Evolutionary conservation across 495 filamentous ascomycete genomes (phyloP).

Genomic region (Glutinoglossum americanum): DNA sequence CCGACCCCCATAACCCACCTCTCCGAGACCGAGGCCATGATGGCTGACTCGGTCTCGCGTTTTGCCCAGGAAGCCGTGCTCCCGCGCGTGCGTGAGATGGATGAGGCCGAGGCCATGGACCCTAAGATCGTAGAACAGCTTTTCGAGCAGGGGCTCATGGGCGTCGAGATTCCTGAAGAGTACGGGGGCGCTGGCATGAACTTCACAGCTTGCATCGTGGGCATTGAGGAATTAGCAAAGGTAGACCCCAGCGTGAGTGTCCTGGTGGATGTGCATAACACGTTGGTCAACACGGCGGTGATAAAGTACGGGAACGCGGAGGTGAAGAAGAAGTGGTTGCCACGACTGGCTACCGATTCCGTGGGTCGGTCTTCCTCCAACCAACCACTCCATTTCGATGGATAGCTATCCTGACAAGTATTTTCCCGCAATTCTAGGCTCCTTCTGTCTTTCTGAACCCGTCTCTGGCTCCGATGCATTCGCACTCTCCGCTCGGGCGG

Average conservation of each 20-base stretch:
- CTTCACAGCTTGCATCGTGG: constrained; percentile 88
- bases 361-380: constrained; percentile 22
- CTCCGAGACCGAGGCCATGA: constrained; percentile 72
- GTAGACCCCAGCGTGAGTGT: constrained; percentile 91
- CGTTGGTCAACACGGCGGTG: constrained; percentile 83
- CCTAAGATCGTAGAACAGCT: constrained; percentile 65
- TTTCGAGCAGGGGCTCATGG: constrained; percentile 96
- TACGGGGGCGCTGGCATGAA: constrained; percentile 96
- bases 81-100: constrained; percentile 92
- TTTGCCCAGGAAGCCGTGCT: constrained; percentile 75
- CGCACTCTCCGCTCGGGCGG: constrained; percentile 72
- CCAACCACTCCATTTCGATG: not conserved
- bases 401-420: not conserved
- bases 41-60: constrained; percentile 77
- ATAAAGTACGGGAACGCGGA: constrained; percentile 61
- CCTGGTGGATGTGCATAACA: constrained; percentile 92
- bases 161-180: constrained; percentile 91
- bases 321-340: constrained; percentile 66
- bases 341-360: constrained; percentile 67
- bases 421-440: constrained; percentile 28
- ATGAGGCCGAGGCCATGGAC: constrained; percentile 93
- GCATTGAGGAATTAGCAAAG: constrained; percentile 88
- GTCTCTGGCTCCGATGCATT: constrained; percentile 90
- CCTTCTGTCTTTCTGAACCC: constrained; percentile 91
- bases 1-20: constrained; percentile 87